phyloP scores from a whole-genome alignment of 2,329 filamentous ascomycete genomes.

The Incumbomyces lentus region DNA sequence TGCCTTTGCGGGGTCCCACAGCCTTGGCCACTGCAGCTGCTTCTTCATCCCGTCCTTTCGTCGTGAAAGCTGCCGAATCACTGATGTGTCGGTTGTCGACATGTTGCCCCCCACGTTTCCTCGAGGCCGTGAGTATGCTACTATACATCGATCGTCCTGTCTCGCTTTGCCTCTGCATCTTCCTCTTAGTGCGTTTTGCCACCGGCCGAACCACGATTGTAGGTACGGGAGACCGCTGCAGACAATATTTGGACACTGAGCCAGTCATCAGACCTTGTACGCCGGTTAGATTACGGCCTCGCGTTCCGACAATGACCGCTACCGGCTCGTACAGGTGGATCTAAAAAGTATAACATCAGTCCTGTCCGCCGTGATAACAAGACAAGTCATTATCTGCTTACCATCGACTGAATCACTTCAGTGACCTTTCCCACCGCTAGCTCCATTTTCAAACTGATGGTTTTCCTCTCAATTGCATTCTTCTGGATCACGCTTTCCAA shows the following conservation, averaged over 20 bases:
- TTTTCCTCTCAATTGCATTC: conserved; percentile 65
- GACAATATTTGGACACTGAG: conserved; percentile 86
- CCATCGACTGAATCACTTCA: conserved; percentile 81
- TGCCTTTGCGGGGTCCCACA: conserved; percentile 31
- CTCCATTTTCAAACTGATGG: conserved; percentile 76
- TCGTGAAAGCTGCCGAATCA: conserved; percentile 22
- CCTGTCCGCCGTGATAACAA: neutral
- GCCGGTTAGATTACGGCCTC: conserved; percentile 72
- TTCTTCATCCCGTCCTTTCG: conserved; percentile 33
- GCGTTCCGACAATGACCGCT: conserved; percentile 81
- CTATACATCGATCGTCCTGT: conserved; percentile 65
- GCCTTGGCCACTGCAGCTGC: conserved; percentile 41
- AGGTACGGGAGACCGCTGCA: conserved; percentile 85
- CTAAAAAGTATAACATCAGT: conserved; percentile 34
- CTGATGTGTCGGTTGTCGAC: conserved; percentile 39
- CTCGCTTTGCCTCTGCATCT: conserved; percentile 71
- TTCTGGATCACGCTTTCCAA: conserved; percentile 68
- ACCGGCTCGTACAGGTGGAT: conserved; percentile 87
- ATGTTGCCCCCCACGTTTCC: conserved; percentile 39
- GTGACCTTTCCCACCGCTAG: conserved; percentile 84
- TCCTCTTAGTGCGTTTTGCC: conserved; percentile 81
- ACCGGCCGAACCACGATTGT: conserved; percentile 85
- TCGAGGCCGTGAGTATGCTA: conserved; percentile 61
- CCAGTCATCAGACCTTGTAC: conserved; percentile 79
- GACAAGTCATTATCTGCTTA: conserved; percentile 33